Percentiles rank a stretch among this genome's conserved stretches.
These are phyloP conservation scores for Tillandsia leiboldiana DNA, from an alignment of 176 grass and related monocot genomes.

Conservation along the genomic window DNA sequence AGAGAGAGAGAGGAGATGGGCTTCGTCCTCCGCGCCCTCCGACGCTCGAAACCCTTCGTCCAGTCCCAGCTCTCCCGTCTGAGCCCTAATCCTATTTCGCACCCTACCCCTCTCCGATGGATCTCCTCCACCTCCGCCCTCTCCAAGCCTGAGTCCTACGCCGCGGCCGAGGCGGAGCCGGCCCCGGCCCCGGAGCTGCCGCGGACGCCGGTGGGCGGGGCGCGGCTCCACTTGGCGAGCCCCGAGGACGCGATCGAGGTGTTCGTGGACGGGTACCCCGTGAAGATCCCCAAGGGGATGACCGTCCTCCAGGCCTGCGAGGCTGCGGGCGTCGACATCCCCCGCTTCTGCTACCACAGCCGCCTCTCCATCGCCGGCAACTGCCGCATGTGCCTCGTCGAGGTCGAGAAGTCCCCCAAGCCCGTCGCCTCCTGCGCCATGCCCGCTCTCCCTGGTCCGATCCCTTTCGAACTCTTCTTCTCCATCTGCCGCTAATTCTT, in stretches of 20 bases:
- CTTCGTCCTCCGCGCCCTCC: constrained; percentile 64
- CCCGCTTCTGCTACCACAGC: constrained; percentile 93
- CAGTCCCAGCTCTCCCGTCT: constrained; percentile 20
- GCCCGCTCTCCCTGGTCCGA: constrained; percentile 77
- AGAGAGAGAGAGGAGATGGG: constrained; percentile 34
- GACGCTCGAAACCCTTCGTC: constrained; percentile 38
- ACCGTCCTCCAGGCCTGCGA: constrained; percentile 97
- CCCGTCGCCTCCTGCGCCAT: constrained; percentile 98
- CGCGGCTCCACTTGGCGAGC: constrained; percentile 53
- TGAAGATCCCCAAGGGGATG: constrained; percentile 92
- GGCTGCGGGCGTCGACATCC: constrained; percentile 91
- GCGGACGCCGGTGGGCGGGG: constrained; percentile 55
- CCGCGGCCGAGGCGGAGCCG: constrained; percentile 32
- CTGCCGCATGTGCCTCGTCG: constrained; percentile 98
- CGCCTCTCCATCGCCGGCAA: constrained; percentile 83
- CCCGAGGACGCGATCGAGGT: constrained; percentile 90
- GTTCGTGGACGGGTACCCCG: constrained; percentile 85
- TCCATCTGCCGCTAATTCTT: not conserved
- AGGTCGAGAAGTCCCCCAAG: constrained; percentile 99
- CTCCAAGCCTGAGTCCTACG: constrained; percentile 45
- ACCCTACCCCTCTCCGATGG: constrained; percentile 40
- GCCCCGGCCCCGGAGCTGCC: constrained; percentile 22
- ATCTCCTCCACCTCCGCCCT: constrained; percentile 57
- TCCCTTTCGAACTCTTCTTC: not conserved
- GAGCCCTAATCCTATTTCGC: constrained; percentile 6